Evolutionary conservation across 352 stramenopile species (phyloP).

Genomic region (Phytopythium ostracodes): DNA sequence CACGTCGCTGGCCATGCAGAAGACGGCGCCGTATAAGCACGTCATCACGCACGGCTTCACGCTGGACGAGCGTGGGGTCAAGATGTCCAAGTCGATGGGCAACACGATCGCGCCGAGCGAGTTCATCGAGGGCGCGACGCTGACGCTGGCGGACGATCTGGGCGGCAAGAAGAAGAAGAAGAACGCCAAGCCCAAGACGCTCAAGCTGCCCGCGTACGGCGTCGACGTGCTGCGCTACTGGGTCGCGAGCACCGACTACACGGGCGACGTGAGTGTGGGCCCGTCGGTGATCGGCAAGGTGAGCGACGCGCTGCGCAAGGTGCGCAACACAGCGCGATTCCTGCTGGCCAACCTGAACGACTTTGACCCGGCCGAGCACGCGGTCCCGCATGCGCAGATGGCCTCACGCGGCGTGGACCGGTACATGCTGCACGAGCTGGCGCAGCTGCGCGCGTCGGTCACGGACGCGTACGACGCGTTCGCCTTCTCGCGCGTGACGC

Average conservation of each 20-base stretch:
- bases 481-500: conserved; percentile 91
- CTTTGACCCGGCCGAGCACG: conserved; percentile 84
- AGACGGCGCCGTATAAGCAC: conserved; percentile 91
- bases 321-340: conserved; percentile 97
- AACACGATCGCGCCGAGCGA: conserved; percentile 94
- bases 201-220: conserved; percentile 89
- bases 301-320: conserved; percentile 73
- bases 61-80: conserved; percentile 97
- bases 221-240: conserved; percentile 97
- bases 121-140: conserved; percentile 92
- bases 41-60: conserved; percentile 99
- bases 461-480: conserved; percentile 80
- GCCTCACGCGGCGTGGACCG: conserved; percentile 86
- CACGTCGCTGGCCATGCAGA: conserved; percentile 87
- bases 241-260: conserved; percentile 97
- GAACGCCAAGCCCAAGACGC: conserved; percentile 52
- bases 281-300: conserved; percentile 89
- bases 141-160: conserved; percentile 49
- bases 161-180: conserved; percentile 74
- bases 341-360: conserved; percentile 95
- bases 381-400: conserved; percentile 87
- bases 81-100: conserved; percentile 99
- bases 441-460: conserved; percentile 75
- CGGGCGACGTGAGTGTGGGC: conserved; percentile 93
- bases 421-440: conserved; percentile 94